Conservation (phyloP, 352 stramenopile species). For the Phytophthora nicotianae region DNA sequence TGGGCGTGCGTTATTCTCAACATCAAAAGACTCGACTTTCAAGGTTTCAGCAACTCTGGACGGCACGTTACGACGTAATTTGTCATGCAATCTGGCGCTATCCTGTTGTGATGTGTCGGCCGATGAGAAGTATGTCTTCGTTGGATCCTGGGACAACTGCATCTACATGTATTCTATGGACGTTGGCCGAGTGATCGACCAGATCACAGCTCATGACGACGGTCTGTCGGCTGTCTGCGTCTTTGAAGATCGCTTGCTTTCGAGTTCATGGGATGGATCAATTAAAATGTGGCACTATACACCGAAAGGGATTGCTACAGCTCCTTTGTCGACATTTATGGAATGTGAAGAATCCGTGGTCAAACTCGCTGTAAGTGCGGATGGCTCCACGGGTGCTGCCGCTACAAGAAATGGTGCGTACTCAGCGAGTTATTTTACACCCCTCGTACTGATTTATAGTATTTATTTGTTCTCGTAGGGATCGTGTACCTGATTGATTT, state of each 20-base stretch:
- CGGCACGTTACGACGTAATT: conserved; percentile 63
- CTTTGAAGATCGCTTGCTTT: conserved; percentile 74
- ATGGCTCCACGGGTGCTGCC: conserved; percentile 63
- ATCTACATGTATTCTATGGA: conserved; percentile 91
- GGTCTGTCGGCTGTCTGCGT: conserved; percentile 78
- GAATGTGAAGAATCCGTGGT: conserved; percentile 79
- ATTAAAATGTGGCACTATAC: conserved; percentile 87
- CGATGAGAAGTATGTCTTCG: conserved; percentile 86
- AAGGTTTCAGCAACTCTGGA: conserved; percentile 77
- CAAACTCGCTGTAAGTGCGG: conserved; percentile 67
- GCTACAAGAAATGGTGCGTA: conserved; percentile 66
- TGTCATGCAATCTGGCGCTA: conserved; percentile 80
- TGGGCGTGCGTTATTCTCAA: conserved; percentile 71
- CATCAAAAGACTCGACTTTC: conserved; percentile 75
- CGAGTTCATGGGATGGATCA: conserved; percentile 76
- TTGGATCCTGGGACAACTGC: conserved; percentile 83
- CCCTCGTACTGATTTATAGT: background rate
- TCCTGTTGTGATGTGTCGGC: conserved; percentile 79
- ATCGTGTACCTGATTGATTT: conserved; percentile 78
- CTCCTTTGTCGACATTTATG: conserved; percentile 71
- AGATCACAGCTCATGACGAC: conserved; percentile 82
- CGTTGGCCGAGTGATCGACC: conserved; percentile 77
- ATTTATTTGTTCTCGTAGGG: conserved; percentile 26
- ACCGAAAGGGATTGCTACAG: conserved; percentile 62
- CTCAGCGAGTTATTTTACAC: background rate